Percentiles rank a stretch among this genome's conserved stretches.
phyloP scores from a whole-genome alignment of 2,329 filamentous ascomycete genomes.

The Fonsecaea nubica region DNA sequence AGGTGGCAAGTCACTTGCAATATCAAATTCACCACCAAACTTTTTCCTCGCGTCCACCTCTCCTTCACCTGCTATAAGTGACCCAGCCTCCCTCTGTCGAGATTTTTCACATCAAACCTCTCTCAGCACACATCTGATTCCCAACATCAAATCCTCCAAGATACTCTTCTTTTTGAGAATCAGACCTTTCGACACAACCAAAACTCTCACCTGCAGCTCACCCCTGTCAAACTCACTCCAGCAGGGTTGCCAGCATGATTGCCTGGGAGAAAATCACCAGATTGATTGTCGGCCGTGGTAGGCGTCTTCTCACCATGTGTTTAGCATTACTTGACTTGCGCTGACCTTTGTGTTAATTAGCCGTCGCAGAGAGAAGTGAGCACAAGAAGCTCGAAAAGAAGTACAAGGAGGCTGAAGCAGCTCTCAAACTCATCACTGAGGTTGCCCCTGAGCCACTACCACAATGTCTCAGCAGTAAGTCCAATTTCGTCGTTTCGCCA shows the following conservation, averaged over 20 bases:
- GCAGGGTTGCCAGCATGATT: conserved; percentile 12
- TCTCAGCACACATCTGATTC: neutral
- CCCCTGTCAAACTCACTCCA: conserved; percentile 6
- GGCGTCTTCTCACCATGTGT: conserved; percentile 2
- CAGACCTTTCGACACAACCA: neutral
- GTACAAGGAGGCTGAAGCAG: conserved; percentile 26
- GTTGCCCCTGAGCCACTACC: conserved; percentile 24
- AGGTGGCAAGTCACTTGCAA: conserved; percentile 20
- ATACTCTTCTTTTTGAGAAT: neutral
- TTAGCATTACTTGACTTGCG: neutral
- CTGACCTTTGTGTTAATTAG: conserved; percentile 3
- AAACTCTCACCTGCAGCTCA: neutral
- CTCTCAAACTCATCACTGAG: conserved; percentile 30
- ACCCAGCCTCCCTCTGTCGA: neutral
- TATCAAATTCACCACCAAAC: neutral
- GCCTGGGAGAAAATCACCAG: conserved; percentile 26
- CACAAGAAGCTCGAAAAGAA: conserved; percentile 28
- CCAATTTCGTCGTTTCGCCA: neutral
- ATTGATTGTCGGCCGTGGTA: conserved; percentile 33
- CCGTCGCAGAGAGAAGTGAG: conserved; percentile 27
- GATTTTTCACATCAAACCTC: neutral
- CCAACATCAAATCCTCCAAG: neutral
- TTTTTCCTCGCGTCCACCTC: conserved; percentile 2
- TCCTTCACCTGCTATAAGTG: neutral
- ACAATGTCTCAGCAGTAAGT: conserved; percentile 25